Evolutionary conservation across 1,284 basidiomycete species (phyloP), one percentile per base, ranked within the genome.

Genomic region (Apiotrichum brassicae): DNA sequence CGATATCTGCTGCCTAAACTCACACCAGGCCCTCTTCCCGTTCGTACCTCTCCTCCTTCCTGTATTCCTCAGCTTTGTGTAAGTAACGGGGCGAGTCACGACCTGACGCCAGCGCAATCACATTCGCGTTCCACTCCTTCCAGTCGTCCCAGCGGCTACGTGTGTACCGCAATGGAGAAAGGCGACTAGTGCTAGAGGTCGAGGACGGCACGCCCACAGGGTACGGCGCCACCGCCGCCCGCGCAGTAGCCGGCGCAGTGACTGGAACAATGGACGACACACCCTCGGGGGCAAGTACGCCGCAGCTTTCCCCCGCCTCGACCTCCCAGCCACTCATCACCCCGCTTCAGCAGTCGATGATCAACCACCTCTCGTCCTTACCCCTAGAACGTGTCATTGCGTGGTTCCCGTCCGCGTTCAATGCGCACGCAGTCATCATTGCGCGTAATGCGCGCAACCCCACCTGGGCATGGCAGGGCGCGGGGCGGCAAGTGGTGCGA

Each of bases 361-460:
- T 65, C 5, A 23, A 40, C 13, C 54, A 63, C 38, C 43, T 71
- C 19, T 56, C 62, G 24, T 24, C 47, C 0, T 51, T 69, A 19
- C 65, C 64, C 14, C 54, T 65, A 14, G 56, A 70, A 51, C 55
- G 65, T 35, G 49, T 71, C 18, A 51, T 68, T 13, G 58, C 61
- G 11, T 71, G 68, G 68, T 71, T 66, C 48, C 69, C 68, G 0
- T 60, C 57, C 53, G 63, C 53, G n/a, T 70, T 59, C 49, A 71
- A 71, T 42, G 48, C 59, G 14, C 69, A 71, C 54, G 68, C 63
- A 1, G 59, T 61, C 49, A 47, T 71, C 28, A 60, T 71, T 26
- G 65, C 64, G 26, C 53, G 68, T 9, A 49, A 49, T 37, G 56
- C 50, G 7, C 32, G 43, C 5, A 38, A 39, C 4, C 56, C 56